A percentile compares a stretch with the other conserved stretches of the same genome.
Conservation (phyloP, 257 asterid genomes). For the Marsdenia floribunda region DNA sequence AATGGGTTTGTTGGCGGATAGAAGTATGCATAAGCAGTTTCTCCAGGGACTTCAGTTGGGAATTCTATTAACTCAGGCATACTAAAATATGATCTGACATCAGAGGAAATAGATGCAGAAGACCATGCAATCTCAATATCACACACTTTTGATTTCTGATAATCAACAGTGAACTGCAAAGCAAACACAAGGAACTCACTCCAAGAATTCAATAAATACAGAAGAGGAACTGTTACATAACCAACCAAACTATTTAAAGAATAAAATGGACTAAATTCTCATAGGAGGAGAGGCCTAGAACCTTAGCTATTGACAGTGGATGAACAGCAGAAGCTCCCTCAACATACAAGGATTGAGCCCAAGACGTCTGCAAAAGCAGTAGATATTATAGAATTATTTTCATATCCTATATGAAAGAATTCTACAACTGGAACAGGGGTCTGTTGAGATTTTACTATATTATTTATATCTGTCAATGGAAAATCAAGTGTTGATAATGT, state of each 20-base stretch:
- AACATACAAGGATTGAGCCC: slow-evolving; percentile 52
- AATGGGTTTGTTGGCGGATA: slow-evolving; percentile 86
- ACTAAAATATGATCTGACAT: slow-evolving; percentile 49
- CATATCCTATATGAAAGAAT: slow-evolving; percentile 6
- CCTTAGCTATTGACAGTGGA: slow-evolving; percentile 88
- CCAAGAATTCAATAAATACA: not conserved
- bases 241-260: slow-evolving; percentile 19
- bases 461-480: slow-evolving; percentile 78
- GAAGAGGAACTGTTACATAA: not conserved
- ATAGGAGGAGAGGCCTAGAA: slow-evolving; percentile 17
- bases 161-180: slow-evolving; percentile 70
- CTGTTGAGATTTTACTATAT: slow-evolving; percentile 43
- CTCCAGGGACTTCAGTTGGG: slow-evolving; percentile 83
- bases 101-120: slow-evolving; percentile 51
- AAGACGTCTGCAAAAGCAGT: slow-evolving; percentile 51
- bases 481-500: slow-evolving; percentile 48
- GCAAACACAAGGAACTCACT: slow-evolving; percentile 25
- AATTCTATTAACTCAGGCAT: slow-evolving; percentile 76
- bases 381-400: slow-evolving; percentile 6
- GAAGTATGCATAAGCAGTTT: slow-evolving; percentile 84
- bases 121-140: slow-evolving; percentile 70
- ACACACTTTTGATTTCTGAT: slow-evolving; percentile 54
- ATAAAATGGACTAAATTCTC: not conserved
- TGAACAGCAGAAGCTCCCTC: slow-evolving; percentile 88
- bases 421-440: not conserved